phyloP scores from a whole-genome alignment of 2,329 filamentous ascomycete species.

The Calonectria fujianensis region DNA sequence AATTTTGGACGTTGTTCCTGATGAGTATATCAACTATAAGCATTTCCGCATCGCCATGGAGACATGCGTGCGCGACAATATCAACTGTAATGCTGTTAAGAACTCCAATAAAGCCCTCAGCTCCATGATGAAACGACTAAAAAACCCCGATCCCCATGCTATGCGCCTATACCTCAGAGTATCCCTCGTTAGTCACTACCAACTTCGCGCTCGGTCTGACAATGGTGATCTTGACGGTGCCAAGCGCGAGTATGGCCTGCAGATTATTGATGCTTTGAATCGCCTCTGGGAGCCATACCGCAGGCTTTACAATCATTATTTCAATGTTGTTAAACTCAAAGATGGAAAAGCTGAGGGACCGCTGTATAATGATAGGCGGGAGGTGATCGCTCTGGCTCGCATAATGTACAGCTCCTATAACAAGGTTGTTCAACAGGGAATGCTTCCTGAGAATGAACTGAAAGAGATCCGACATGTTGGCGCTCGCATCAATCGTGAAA shows the following conservation, averaged over 20 bases:
- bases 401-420: conserved; percentile 68
- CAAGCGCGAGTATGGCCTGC: conserved; percentile 68
- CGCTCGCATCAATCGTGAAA: conserved; percentile 62
- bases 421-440: conserved; percentile 64
- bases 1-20: conserved; percentile 74
- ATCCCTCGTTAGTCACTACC: conserved; percentile 68
- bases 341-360: conserved; percentile 51
- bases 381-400: conserved; percentile 67
- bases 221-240: conserved; percentile 58
- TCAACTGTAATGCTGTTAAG: conserved; percentile 81
- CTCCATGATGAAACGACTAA: conserved; percentile 70
- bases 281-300: conserved; percentile 71
- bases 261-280: conserved; percentile 70
- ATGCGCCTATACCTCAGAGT: conserved; percentile 75
- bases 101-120: conserved; percentile 80
- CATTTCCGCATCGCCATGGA: conserved; percentile 84
- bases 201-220: conserved; percentile 59
- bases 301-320: conserved; percentile 61
- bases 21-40: conserved; percentile 64
- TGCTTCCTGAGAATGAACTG: conserved; percentile 61
- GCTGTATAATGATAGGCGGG: conserved; percentile 61
- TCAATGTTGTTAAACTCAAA: conserved; percentile 53
- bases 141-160: conserved; percentile 69
- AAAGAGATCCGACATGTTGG: conserved; percentile 58
- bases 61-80: conserved; percentile 84